Evolutionary conservation across 768 basidiomycete species (phyloP).

Genomic region (Trametes maxima): DNA sequence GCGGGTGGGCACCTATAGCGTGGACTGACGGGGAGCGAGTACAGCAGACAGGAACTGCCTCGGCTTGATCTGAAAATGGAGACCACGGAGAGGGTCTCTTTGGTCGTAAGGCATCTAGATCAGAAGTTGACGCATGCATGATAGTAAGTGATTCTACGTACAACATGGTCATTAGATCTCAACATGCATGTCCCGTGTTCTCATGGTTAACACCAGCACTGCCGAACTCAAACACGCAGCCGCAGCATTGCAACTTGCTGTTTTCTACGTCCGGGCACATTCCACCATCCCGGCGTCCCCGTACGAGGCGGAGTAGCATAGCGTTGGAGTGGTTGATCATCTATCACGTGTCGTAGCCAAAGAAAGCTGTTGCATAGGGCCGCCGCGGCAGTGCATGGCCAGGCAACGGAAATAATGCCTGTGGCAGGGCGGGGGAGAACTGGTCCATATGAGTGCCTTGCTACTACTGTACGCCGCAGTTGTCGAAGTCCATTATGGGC

Average conservation of each 20-base stretch:
- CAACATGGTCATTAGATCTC: slow-evolving; percentile 5
- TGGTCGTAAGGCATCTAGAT: slow-evolving; percentile 16
- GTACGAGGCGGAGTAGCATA: slow-evolving; percentile 17
- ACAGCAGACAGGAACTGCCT: slow-evolving; percentile 18
- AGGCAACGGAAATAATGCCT: background rate
- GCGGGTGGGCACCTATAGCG: background rate
- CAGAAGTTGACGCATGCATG: slow-evolving; percentile 18
- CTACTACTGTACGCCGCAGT: background rate
- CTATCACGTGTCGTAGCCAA: slow-evolving; percentile 22
- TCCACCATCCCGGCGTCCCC: slow-evolving; percentile 1
- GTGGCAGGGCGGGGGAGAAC: background rate
- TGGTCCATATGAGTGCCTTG: background rate
- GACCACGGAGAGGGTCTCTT: slow-evolving; percentile 10
- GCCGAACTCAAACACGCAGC: background rate
- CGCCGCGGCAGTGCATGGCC: background rate
- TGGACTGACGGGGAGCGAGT: slow-evolving; percentile 2
- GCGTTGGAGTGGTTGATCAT: slow-evolving; percentile 19
- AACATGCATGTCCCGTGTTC: slow-evolving; percentile 13
- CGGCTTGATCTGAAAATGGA: slow-evolving; percentile 9
- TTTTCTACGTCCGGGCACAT: slow-evolving; percentile 4
- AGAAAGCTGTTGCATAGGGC: slow-evolving; percentile 16
- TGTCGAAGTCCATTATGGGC: too few relatives aligned
- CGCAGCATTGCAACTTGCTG: background rate
- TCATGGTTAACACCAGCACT: slow-evolving; percentile 8
- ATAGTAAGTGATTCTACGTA: slow-evolving; percentile 22